Percentiles rank a stretch among this genome's conserved stretches.
These are phyloP conservation scores for Pythium phragmiticola DNA, from an alignment of 352 stramenopile genomes.

Conservation along the genomic window DNA sequence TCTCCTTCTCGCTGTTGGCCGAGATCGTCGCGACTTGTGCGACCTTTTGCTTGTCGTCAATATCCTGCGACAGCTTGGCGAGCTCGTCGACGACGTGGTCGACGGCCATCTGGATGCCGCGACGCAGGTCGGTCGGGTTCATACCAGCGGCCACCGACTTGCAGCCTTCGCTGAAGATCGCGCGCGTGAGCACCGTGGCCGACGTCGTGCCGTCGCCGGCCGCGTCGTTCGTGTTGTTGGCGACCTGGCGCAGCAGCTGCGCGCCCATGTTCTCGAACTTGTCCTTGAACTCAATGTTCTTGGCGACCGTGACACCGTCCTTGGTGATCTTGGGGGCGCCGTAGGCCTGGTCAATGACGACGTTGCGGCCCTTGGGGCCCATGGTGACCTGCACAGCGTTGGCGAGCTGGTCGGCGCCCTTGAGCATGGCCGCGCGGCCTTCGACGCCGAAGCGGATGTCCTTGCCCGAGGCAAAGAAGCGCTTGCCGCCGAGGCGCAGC, in stretches of 20 bases:
- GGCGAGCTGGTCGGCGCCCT: constrained; percentile 97
- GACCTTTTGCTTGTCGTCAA: constrained; percentile 99
- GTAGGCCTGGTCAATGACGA: constrained; percentile 99
- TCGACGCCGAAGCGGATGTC: constrained; percentile 99
- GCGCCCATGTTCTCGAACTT: constrained; percentile 92
- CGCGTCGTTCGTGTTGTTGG: constrained; percentile 99
- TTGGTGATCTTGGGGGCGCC: constrained; percentile 98
- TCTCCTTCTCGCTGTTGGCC: constrained; percentile 98
- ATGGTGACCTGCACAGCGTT: constrained; percentile 99
- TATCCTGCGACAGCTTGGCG: constrained; percentile 94
- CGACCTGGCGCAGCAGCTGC: constrained; percentile 83
- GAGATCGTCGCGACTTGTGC: constrained; percentile 99
- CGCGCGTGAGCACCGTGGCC: constrained; percentile 97
- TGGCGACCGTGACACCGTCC: constrained; percentile 97
- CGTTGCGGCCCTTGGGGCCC: constrained; percentile 99
- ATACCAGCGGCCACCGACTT: constrained; percentile 99
- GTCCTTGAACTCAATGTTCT: constrained; percentile 97
- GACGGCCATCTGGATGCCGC: constrained; percentile 98
- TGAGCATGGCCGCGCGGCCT: constrained; percentile 97
- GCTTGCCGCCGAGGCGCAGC: constrained; percentile 42
- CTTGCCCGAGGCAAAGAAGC: constrained; percentile 92
- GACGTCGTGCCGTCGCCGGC: constrained; percentile 99
- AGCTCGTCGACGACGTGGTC: constrained; percentile 96
- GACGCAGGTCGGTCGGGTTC: constrained; percentile 99
- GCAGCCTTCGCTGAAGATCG: constrained; percentile 99